phyloP scores from a whole-genome alignment of 257 asterid species.

The Solanum neorickii region DNA sequence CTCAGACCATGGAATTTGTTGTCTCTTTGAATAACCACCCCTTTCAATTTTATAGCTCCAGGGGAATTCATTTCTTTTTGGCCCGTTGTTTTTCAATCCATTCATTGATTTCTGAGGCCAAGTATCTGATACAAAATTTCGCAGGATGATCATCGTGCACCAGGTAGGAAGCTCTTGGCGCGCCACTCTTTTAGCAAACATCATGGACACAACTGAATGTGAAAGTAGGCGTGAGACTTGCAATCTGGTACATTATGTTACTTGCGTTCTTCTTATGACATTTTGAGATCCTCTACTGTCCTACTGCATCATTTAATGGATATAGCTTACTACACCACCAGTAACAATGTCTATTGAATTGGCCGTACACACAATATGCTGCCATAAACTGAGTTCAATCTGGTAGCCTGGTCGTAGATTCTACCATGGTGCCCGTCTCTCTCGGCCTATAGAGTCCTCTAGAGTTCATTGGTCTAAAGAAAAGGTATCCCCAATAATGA shows the following conservation, averaged over 20 bases:
- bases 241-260: conserved; percentile 22
- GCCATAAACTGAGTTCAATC: background rate
- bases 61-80: background rate
- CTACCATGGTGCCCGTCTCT: background rate
- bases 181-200: conserved; percentile 66
- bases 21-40: background rate
- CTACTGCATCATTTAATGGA: background rate
- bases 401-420: background rate
- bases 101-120: conserved; percentile 1
- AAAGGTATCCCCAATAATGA: background rate
- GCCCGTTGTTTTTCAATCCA: background rate
- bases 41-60: background rate
- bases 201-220: conserved; percentile 49
- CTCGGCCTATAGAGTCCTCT: background rate
- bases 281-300: background rate
- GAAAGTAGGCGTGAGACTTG: background rate
- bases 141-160: conserved; percentile 81
- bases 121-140: conserved; percentile 8
- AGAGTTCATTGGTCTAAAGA: background rate
- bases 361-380: background rate
- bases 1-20: background rate
- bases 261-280: background rate
- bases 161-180: conserved; percentile 62
- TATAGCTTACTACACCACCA: background rate
- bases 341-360: background rate